Evolutionary conservation across 495 filamentous ascomycete genomes (phyloP).

Genomic region (Aspergillus avenaceus): DNA sequence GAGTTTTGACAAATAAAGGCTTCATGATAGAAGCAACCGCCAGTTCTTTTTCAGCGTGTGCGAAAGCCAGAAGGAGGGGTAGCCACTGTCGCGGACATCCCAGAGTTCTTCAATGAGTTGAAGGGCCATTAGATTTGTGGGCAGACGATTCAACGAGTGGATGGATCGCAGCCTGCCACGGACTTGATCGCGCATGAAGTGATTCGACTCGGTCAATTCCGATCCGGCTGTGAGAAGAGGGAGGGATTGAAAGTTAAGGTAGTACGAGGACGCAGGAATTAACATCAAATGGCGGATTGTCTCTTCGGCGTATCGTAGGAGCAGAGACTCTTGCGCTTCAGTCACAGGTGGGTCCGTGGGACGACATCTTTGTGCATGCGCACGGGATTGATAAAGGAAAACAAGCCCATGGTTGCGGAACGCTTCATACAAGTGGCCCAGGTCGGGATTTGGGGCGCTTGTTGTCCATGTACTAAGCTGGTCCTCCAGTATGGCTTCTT

Average conservation of each 20-base stretch:
- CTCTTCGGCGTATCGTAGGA: conserved; percentile 11
- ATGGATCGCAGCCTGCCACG: conserved; percentile 8
- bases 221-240: conserved; percentile 12
- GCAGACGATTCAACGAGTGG: conserved; percentile 14
- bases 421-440: conserved; percentile 11
- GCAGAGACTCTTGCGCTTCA: conserved; percentile 12
- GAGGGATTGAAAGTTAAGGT: conserved; percentile 12
- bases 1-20: conserved; percentile 10
- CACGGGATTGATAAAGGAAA: conserved; percentile 12
- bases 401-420: conserved; percentile 13
- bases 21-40: conserved; percentile 12
- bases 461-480: conserved; percentile 6
- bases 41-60: conserved; percentile 11
- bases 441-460: conserved; percentile 6
- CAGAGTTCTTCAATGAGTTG: conserved; percentile 12
- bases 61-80: conserved; percentile 8
- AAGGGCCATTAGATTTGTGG: conserved; percentile 8
- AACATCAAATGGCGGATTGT: conserved; percentile 9
- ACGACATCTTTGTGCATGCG: conserved; percentile 1
- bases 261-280: conserved; percentile 6
- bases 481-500: conserved; percentile 10
- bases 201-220: conserved; percentile 7
- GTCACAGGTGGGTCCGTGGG: conserved; percentile 1
- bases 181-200: conserved; percentile 7
- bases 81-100: conserved; percentile 9